Conservation (phyloP, 2,329 filamentous ascomycete species). For the Zymoseptoria pseudotritici region DNA sequence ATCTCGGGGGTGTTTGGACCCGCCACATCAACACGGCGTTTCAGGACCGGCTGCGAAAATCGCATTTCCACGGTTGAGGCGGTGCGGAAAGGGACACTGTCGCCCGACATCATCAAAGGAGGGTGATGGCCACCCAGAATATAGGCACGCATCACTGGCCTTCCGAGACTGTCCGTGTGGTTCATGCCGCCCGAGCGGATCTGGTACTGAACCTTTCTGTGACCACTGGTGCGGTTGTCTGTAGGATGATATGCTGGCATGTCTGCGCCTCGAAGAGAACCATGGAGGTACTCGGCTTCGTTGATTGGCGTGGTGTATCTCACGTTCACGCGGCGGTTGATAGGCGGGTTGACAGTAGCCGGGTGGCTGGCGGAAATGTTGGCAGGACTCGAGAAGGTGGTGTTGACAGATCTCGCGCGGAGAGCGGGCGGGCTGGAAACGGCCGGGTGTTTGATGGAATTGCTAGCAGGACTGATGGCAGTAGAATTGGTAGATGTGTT, state of each 20-base stretch:
- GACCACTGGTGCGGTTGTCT: background rate
- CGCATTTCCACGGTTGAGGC: background rate
- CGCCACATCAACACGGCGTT: background rate
- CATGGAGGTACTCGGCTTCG: background rate
- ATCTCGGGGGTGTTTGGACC: background rate
- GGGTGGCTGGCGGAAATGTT: background rate
- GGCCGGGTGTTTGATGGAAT: background rate
- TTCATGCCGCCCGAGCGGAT: background rate
- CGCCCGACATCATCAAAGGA: background rate
- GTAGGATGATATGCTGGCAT: background rate
- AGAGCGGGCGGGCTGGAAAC: background rate
- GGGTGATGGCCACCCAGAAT: background rate
- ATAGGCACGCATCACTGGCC: background rate
- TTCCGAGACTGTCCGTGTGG: background rate
- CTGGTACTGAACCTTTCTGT: background rate
- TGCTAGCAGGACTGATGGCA: background rate
- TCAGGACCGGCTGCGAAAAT: background rate
- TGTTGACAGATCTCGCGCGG: too few relatives aligned
- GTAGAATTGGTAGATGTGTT: background rate
- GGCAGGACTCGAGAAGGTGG: background rate
- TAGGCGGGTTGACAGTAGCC: background rate
- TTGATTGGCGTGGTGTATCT: background rate
- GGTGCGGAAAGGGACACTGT: background rate
- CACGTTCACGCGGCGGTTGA: background rate
- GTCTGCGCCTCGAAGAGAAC: background rate